Conservation (phyloP, 2,329 filamentous ascomycete species). For the Scolecobasidium constrictum region DNA sequence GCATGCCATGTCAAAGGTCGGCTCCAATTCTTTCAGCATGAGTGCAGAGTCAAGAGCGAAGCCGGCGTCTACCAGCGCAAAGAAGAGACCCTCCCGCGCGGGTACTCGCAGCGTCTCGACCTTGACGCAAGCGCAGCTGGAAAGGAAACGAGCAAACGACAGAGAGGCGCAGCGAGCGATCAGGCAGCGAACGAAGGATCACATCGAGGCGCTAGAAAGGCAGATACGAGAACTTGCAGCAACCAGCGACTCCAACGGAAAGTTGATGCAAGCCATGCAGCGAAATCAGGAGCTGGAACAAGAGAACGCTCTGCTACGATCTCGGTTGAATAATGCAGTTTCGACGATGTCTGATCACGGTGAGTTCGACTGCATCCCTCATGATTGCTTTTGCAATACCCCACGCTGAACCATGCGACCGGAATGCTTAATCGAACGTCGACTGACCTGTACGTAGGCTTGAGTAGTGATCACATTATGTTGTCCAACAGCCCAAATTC, state of each 20-base stretch:
- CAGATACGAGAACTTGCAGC: constrained; percentile 42
- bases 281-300: constrained; percentile 44
- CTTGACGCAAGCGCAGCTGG: constrained; percentile 46
- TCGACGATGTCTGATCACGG: constrained; percentile 18
- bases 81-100: constrained; percentile 41
- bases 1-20: constrained; percentile 4
- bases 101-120: constrained; percentile 47
- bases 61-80: constrained; percentile 16
- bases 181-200: constrained; percentile 47
- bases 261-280: constrained; percentile 40
- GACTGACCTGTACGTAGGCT: too few species aligned
- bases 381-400: too few species aligned
- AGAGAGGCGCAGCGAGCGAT: constrained; percentile 50
- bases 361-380: too few species aligned
- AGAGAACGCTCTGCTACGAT: constrained; percentile 42
- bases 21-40: not conserved
- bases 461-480: constrained; percentile 3
- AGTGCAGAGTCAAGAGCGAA: constrained; percentile 3
- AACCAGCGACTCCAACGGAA: constrained; percentile 34
- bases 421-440: too few species aligned
- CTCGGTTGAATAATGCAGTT: constrained; percentile 35
- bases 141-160: constrained; percentile 50
- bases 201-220: constrained; percentile 46
- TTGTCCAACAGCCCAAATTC: constrained; percentile 4
- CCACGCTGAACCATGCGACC: too few species aligned